Conservation (phyloP, 1,284 basidiomycete species). For the Apiotrichum sp. region DNA sequence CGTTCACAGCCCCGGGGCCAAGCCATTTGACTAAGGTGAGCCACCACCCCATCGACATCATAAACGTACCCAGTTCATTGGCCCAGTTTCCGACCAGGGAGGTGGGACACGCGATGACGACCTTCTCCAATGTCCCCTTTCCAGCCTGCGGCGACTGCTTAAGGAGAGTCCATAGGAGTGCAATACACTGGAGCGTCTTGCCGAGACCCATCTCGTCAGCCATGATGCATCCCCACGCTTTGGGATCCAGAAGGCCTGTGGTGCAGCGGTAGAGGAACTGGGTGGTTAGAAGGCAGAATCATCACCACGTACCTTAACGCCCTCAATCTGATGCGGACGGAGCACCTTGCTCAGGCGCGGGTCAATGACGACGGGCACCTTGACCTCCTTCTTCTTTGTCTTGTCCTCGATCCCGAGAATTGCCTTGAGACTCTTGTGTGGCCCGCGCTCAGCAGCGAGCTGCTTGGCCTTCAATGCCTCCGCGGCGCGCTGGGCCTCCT, state of each 20-base stretch:
- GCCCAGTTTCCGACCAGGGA: conserved; percentile 98
- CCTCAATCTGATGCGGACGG: conserved; percentile 95
- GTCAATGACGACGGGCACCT: conserved; percentile 96
- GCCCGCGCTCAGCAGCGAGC: conserved; percentile 57
- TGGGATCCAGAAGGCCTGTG: conserved; percentile 84
- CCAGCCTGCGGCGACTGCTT: conserved; percentile 88
- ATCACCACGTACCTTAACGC: conserved; percentile 69
- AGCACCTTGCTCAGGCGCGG: conserved; percentile 79
- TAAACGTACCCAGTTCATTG: conserved; percentile 74
- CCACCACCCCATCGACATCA: background rate
- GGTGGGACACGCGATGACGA: conserved; percentile 94
- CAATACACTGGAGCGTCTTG: conserved; percentile 94
- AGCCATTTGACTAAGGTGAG: conserved; percentile 74
- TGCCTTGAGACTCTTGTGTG: conserved; percentile 83
- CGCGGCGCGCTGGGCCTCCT: conserved; percentile 47
- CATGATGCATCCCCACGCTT: conserved; percentile 96
- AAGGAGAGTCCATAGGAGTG: conserved; percentile 91
- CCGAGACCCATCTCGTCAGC: conserved; percentile 98
- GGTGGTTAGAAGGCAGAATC: conserved; percentile 12
- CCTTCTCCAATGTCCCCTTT: conserved; percentile 90
- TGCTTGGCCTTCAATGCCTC: conserved; percentile 61
- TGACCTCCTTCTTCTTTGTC: conserved; percentile 61
- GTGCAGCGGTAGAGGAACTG: conserved; percentile 90
- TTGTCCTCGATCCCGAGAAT: conserved; percentile 67
- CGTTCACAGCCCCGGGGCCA: conserved; percentile 71